These are phyloP conservation scores for Backusella morwellensis DNA, from an alignment of 192 early-diverging fungal genomes.

Conservation along the genomic window DNA sequence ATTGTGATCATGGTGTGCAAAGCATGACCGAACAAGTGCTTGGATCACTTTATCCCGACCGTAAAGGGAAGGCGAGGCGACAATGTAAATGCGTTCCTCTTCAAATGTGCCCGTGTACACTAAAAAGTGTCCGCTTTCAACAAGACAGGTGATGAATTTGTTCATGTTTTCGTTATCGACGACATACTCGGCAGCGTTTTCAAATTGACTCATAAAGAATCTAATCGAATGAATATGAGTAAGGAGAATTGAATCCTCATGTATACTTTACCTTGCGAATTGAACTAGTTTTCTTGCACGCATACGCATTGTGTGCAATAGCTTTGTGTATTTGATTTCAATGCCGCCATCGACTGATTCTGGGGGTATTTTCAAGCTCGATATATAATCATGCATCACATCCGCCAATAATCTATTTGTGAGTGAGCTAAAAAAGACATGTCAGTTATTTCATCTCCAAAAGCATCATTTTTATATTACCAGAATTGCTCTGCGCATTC, in stretches of 20 bases:
- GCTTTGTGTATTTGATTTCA: slow-evolving; percentile 55
- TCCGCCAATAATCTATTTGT: slow-evolving; percentile 45
- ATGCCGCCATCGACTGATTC: slow-evolving; percentile 37
- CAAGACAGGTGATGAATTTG: slow-evolving; percentile 59
- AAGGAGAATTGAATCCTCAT: no score
- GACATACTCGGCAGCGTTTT: slow-evolving; percentile 77
- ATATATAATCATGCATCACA: slow-evolving; percentile 48
- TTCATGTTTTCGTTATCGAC: slow-evolving; percentile 55
- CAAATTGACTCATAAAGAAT: slow-evolving; percentile 52
- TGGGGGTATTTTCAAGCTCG: slow-evolving; percentile 36
- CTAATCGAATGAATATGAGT: not conserved
- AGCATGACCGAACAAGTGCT: slow-evolving; percentile 20
- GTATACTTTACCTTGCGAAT: slow-evolving; percentile 48
- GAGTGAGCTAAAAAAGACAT: slow-evolving; percentile 36
- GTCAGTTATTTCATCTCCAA: not conserved
- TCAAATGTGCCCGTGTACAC: slow-evolving; percentile 72
- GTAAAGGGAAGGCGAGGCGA: slow-evolving; percentile 57
- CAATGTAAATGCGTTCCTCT: slow-evolving; percentile 65
- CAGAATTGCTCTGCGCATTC: slow-evolving; percentile 80
- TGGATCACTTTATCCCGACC: slow-evolving; percentile 23
- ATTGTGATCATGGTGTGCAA: slow-evolving; percentile 12
- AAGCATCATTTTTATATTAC: slow-evolving; percentile 17
- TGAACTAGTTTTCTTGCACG: slow-evolving; percentile 63
- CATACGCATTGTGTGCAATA: slow-evolving; percentile 63
- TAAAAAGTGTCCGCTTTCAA: slow-evolving; percentile 69